Base-by-base conservation (phyloP, 2,329 filamentous ascomycete genomes). In the Nothophaeocryptopus gaeumannii region DNA sequence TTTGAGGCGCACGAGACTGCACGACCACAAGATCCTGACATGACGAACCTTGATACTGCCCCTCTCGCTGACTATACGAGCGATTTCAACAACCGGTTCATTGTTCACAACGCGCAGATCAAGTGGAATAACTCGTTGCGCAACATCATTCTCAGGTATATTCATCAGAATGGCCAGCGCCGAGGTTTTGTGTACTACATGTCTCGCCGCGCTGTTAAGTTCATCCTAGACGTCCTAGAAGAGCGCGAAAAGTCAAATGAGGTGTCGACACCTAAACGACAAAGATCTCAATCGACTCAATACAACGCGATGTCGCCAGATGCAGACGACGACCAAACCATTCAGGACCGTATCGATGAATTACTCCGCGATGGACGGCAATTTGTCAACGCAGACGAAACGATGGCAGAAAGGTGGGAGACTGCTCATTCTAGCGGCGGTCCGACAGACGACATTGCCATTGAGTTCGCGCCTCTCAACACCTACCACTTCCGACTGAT, bases 101-200 rank as follows among this genome's bases (percentile, higher is more conserved):
- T 97, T 61, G 87, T 99, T 45, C 93, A 99, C 75, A 99, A 99
- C 63, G 82, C 95, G 67, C 93, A 99, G 64, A 75, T 99, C 50
- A 99, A 99, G 70, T 99, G 93, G 93, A 97, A 96, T 73, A 99
- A 99, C 62, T 82, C 91, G 9, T 73, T 99, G 33, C 84, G 93
- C 51, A 97, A 99, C 65, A 96, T 96, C 63, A 93, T 99, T 42
- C 80, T 99, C 35, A 88, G 93, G 16, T 99, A 99, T 68, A 95
- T 93, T 56, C 93, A 99, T 66, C 93, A 99, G 74, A 93, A 95
- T 63, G 90, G 91, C 67, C 95, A 99, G 71, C 82, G 93, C 44
- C 84, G 93, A 59, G 95, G 93, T 45, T 97, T 99, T 65, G 85
- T 99, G 29, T 99, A 99, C 73, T 99, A 99, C 71, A 86, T 97